These are phyloP conservation scores for Pyrus betulifolia DNA, from an alignment of 306 rosid species.

Conservation along the genomic window DNA sequence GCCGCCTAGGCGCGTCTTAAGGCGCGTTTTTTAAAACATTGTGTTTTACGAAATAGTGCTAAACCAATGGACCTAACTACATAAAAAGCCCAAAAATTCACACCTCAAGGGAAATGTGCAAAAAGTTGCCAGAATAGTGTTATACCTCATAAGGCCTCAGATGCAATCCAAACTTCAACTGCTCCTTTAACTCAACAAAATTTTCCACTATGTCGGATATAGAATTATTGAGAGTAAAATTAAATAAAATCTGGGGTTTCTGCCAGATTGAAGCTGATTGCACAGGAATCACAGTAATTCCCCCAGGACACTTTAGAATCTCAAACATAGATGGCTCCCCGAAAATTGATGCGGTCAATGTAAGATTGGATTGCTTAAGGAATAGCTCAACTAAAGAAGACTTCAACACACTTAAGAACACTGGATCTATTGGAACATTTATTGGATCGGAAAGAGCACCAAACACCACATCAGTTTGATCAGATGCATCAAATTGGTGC, in stretches of 20 bases:
- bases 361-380: constrained; percentile 66
- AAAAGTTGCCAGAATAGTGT: constrained; percentile 9
- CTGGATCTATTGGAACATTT: constrained; percentile 53
- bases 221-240: constrained; percentile 74
- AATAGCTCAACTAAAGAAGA: constrained; percentile 65
- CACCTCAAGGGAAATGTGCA: constrained; percentile 3
- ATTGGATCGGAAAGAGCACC: constrained; percentile 77
- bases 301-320: constrained; percentile 69
- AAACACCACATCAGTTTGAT: constrained; percentile 59
- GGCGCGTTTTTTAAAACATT: no score
- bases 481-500: constrained; percentile 48
- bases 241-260: constrained; percentile 63
- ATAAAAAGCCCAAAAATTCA: constrained; percentile 1
- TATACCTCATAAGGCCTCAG: constrained; percentile 67
- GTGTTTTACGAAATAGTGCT: neutral
- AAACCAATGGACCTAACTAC: neutral
- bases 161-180: constrained; percentile 58
- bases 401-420: constrained; percentile 60
- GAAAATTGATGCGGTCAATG: constrained; percentile 55
- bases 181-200: constrained; percentile 48
- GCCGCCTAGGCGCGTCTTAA: no score
- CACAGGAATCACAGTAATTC: constrained; percentile 64
- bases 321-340: constrained; percentile 67
- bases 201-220: constrained; percentile 50
- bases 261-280: constrained; percentile 59